A percentile compares a stretch with the other conserved stretches of the same genome.
These are phyloP conservation scores for Haberlea rhodopensis DNA, from an alignment of 257 asterid genomes.

Conservation along the genomic window DNA sequence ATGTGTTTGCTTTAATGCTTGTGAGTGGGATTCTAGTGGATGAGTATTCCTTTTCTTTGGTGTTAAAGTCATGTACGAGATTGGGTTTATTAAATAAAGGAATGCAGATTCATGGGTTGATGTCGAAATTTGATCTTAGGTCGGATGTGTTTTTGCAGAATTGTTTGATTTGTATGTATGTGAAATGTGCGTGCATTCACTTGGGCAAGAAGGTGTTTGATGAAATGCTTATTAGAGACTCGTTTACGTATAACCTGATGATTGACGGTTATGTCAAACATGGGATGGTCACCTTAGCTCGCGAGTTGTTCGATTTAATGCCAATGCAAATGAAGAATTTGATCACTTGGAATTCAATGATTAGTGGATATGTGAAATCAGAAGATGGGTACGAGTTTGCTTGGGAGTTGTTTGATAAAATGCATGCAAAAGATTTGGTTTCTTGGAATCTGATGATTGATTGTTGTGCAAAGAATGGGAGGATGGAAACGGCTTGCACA, in stretches of 20 bases:
- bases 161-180: constrained; percentile 59
- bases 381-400: constrained; percentile 50
- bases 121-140: constrained; percentile 56
- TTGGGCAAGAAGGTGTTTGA: constrained; percentile 58
- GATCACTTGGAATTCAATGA: constrained; percentile 79
- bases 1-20: constrained; percentile 64
- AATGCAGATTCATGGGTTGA: constrained; percentile 74
- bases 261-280: constrained; percentile 78
- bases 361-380: constrained; percentile 52
- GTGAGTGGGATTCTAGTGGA: constrained; percentile 58
- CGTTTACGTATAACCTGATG: constrained; percentile 72
- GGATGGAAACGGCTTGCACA: constrained; percentile 44
- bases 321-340: constrained; percentile 53
- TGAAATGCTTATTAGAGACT: constrained; percentile 51
- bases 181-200: constrained; percentile 50
- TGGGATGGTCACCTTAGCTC: constrained; percentile 63
- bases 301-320: constrained; percentile 56
- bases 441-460: constrained; percentile 83
- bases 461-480: constrained; percentile 63
- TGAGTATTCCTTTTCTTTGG: constrained; percentile 65
- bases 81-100: constrained; percentile 39
- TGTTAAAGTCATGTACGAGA: constrained; percentile 65
- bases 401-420: constrained; percentile 51
- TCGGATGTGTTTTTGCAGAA: constrained; percentile 57
- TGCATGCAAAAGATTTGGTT: constrained; percentile 69